A percentile compares a stretch with the other conserved stretches of the same genome.
Evolutionary conservation across 2,329 filamentous ascomycete genomes (phyloP).

Genomic region (Aspergillus awamori): DNA sequence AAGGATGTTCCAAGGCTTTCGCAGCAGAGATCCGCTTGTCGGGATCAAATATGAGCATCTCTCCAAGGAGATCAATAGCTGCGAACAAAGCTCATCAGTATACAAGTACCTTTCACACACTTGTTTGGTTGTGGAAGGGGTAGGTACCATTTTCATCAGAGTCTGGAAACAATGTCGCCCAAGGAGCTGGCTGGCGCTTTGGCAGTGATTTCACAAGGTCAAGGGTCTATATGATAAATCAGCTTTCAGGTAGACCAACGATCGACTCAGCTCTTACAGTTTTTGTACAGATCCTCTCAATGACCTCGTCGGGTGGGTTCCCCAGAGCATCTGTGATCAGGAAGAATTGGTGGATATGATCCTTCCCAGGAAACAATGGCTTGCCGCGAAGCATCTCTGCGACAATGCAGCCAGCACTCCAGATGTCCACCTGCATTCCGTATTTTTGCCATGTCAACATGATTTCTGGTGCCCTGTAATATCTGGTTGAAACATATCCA

Average conservation of each 20-base stretch:
- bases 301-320: constrained; percentile 95
- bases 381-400: constrained; percentile 99
- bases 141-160: constrained; percentile 77
- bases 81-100: not conserved
- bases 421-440: constrained; percentile 97
- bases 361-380: constrained; percentile 96
- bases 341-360: constrained; percentile 98
- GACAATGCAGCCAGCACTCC: constrained; percentile 99
- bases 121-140: not conserved
- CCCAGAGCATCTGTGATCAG: constrained; percentile 97
- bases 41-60: constrained; percentile 98
- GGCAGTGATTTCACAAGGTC: constrained; percentile 96
- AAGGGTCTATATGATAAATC: constrained; percentile 65
- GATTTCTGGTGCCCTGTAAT: constrained; percentile 97
- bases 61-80: constrained; percentile 92
- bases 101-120: not conserved
- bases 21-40: constrained; percentile 88
- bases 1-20: constrained; percentile 84
- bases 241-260: not conserved
- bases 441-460: constrained; percentile 99
- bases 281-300: constrained; percentile 96
- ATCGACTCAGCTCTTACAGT: constrained; percentile 63
- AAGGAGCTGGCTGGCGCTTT: constrained; percentile 83
- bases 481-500: constrained; percentile 96
- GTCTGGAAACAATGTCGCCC: constrained; percentile 88